Base-by-base conservation (phyloP, 805 yeast species). In the Nakazawaea pomicola region DNA sequence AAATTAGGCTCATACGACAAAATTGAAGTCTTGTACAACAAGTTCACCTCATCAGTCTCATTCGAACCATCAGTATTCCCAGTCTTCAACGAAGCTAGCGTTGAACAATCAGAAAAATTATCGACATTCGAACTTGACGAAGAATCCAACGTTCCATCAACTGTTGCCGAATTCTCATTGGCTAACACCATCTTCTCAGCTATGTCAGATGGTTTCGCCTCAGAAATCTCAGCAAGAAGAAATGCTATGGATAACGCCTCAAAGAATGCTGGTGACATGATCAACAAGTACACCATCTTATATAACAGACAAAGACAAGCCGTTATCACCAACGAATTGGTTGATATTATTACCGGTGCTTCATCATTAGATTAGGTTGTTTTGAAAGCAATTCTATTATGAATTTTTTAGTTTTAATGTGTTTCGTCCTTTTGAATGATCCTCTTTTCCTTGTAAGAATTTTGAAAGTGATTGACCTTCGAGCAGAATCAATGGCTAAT, bases 291-390 rank as follows among this genome's bases (percentile, higher is more conserved):
- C 84, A 84, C 98, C 55, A 93, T 93, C 68, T 81, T 93, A 70
- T 93, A 93, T 75, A 93, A 93, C 90, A 91, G 99, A 80, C 84
- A 97, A 61, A 88, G 97, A 78, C 99, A 93, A 79, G 96, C 97
- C 55, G 96, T 90, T 63, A 91, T 91, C 62, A 90, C 98, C 70
- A 93, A 93, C 80, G 99, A 93, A 78, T 76, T 93, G 81, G 99
- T 93, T 62, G 99, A 93, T 74, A 93, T 93, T 62, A 91, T 93
- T 68, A 93, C 99, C 59, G 99, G 99, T 89, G 99, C 99, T 60
- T 88, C 98, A 50, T 88, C 98, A 46, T 81, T 93, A 73, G 96
- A 85, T 74, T 91, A 84, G 47, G 36, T 38, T 18, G 19, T 12
- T 28, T 14, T 6, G n/a, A 28, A 11, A 14, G n/a, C n/a, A n/a